A percentile compares a stretch with the other conserved stretches of the same genome.
phyloP scores from a whole-genome alignment of 2,329 filamentous ascomycete species.

The Huntiella abstrusa region DNA sequence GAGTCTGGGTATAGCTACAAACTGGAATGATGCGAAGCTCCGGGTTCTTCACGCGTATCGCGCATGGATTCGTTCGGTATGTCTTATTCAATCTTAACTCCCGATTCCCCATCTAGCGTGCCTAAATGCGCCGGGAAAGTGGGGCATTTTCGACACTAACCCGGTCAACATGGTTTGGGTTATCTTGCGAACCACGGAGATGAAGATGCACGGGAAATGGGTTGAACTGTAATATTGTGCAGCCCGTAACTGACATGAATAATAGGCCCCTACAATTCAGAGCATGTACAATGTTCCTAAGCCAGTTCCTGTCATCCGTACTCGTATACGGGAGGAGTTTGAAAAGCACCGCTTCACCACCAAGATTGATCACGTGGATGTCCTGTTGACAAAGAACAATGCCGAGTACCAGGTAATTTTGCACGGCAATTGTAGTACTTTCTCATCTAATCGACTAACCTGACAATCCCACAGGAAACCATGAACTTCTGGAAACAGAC shows the following conservation, averaged over 20 bases:
- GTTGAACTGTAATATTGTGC: not conserved
- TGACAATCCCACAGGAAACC: constrained; percentile 48
- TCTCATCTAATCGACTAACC: not conserved
- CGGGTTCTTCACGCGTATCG: constrained; percentile 81
- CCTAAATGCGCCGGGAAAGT: not conserved
- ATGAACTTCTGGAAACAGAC: constrained; percentile 99
- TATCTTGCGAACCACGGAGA: not conserved
- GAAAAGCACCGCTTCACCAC: constrained; percentile 87
- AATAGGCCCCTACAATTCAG: constrained; percentile 84
- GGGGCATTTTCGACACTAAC: not conserved
- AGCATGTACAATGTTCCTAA: constrained; percentile 90
- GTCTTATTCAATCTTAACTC: constrained; percentile 21
- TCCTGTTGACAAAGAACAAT: constrained; percentile 77
- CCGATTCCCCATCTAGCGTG: not conserved
- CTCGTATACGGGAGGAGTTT: constrained; percentile 90
- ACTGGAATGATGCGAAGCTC: constrained; percentile 72
- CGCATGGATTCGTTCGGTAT: constrained; percentile 89
- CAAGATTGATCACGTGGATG: constrained; percentile 73
- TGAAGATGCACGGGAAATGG: not conserved
- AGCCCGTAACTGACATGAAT: not conserved
- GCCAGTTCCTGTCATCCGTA: constrained; percentile 71
- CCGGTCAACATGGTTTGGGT: not conserved
- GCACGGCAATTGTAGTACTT: not conserved
- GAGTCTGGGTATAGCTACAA: constrained; percentile 42
- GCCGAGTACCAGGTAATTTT: constrained; percentile 71